Evolutionary conservation across 2,329 filamentous ascomycete genomes (phyloP).

Genomic region (Rhytidhysteron rufulum): DNA sequence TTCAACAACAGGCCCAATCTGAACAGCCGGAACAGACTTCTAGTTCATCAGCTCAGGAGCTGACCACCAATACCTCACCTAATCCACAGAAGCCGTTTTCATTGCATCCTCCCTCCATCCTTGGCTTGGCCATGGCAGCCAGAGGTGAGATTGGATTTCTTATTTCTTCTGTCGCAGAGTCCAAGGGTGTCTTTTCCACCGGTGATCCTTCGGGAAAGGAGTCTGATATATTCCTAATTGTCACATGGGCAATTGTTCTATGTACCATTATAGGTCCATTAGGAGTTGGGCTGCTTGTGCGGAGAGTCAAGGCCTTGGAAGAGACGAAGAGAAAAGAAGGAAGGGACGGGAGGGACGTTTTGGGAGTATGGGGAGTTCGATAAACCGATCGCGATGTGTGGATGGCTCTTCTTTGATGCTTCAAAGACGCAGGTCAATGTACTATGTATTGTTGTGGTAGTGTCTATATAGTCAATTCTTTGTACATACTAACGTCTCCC

Average conservation of each 20-base stretch:
- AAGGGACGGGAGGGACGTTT: conserved; percentile 37
- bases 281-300: conserved; percentile 48
- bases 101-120: conserved; percentile 62
- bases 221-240: conserved; percentile 50
- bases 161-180: conserved; percentile 66
- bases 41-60: conserved; percentile 1
- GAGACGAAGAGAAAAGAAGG: conserved; percentile 23
- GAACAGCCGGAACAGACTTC: conserved; percentile 1
- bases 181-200: conserved; percentile 44
- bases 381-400: too few species aligned
- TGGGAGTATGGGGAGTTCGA: conserved; percentile 43
- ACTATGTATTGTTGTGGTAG: too few species aligned
- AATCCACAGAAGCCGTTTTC: conserved; percentile 51
- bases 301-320: conserved; percentile 42
- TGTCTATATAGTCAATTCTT: too few species aligned
- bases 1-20: not conserved
- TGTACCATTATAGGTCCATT: conserved; percentile 55
- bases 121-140: conserved; percentile 68
- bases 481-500: too few species aligned
- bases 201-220: conserved; percentile 12
- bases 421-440: too few species aligned
- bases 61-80: conserved; percentile 11
- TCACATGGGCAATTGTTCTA: conserved; percentile 55
- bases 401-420: too few species aligned
- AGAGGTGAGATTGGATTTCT: conserved; percentile 78